These are phyloP conservation scores for Daucus carota DNA, from an alignment of 129 eudicot species.

Conservation along the genomic window DNA sequence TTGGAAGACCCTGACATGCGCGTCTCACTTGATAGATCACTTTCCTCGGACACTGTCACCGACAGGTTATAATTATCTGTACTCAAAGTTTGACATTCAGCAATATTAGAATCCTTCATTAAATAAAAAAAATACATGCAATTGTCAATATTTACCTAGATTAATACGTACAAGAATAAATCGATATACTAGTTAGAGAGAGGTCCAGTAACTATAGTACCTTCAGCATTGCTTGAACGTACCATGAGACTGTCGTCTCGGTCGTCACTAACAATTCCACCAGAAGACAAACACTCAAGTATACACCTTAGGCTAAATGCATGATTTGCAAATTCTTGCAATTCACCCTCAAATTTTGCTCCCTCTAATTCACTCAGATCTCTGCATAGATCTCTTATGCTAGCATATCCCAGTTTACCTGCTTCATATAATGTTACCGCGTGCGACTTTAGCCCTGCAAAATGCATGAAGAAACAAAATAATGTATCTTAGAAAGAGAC, in stretches of 20 bases:
- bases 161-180: slow-evolving; percentile 18
- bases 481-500: slow-evolving; percentile 19
- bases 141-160: slow-evolving; percentile 18
- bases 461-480: slow-evolving; percentile 7
- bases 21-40: slow-evolving; percentile 9
- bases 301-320: slow-evolving; percentile 92
- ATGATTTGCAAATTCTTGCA: slow-evolving; percentile 98
- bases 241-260: slow-evolving; percentile 25
- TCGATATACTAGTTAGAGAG: slow-evolving; percentile 24
- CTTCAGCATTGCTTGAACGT: slow-evolving; percentile 33
- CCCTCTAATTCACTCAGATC: slow-evolving; percentile 88
- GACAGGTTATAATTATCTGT: slow-evolving; percentile 21
- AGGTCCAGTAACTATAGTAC: slow-evolving; percentile 22
- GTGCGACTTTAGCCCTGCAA: slow-evolving; percentile 89
- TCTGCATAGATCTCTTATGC: slow-evolving; percentile 89
- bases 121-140: slow-evolving; percentile 2
- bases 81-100: slow-evolving; percentile 22
- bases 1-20: background rate
- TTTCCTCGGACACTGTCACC: slow-evolving; percentile 20
- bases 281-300: slow-evolving; percentile 82
- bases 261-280: slow-evolving; percentile 52
- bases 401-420: slow-evolving; percentile 89
- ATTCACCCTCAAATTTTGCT: slow-evolving; percentile 91
- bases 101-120: slow-evolving; percentile 16
- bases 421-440: slow-evolving; percentile 98